Base-by-base conservation (phyloP, 768 basidiomycete species). In the Trametes sanguinea region DNA sequence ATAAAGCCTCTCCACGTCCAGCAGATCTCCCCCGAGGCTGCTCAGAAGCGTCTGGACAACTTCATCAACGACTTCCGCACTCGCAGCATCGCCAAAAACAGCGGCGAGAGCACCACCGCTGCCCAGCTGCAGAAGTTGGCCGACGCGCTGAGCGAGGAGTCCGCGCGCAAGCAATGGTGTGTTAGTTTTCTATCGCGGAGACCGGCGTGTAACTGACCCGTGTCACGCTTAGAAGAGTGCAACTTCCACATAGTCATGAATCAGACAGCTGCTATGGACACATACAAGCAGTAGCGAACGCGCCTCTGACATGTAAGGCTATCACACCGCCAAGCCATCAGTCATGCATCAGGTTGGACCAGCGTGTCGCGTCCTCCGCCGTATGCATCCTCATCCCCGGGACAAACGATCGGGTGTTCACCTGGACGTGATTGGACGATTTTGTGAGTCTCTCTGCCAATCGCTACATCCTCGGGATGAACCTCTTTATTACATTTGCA, bases 81-180 rank as follows among this genome's bases (percentile, higher is more conserved):
- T 27, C 71, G 68, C 62, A 72, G 63, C 30, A 65, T 71, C 14
- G 62, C 70, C 13, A 66, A 69, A n/a, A 70, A 71, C 46, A 71
- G 68, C 3, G 74, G 74, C 14, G 75, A 77, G 65, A 72, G 73
- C 27, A 70, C 76, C 9, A 71, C 75, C 44, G 71, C 74, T 29
- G 71, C 65, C 2, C 76, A 76, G 54, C 62, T 77, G 16, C 71
- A 74, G 53, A 77, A 76, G 57, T 57, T 77, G 13, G 67, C 65
- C 37, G 68, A 67, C n/a, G 76, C 76, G 2, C 60, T 77, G 52
- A 58, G 61, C 44, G 74, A 76, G 43, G 73, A 75, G 14, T 22
- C 1, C n/a, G 27, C 9, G 16, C 5, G 17, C 10, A 45, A 29
- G 17, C 40, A 52, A 2, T 51, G 32, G 57, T 45, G 17, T 33